phyloP scores from a whole-genome alignment of 2,329 filamentous ascomycete genomes.

The Allantophomopsis cytisporea region DNA sequence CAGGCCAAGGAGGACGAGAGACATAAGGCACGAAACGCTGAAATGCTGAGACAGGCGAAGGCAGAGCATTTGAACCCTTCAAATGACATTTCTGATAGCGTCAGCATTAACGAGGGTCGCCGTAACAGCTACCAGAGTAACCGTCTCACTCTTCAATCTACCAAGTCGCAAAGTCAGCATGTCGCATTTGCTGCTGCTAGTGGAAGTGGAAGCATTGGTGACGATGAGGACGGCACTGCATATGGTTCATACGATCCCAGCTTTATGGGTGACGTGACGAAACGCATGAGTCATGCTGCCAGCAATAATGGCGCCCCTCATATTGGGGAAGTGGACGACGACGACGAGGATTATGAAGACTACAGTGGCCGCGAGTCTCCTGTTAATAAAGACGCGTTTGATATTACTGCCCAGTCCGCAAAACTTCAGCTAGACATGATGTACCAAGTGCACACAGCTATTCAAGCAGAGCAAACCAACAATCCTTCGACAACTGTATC shows the following conservation, averaged over 20 bases:
- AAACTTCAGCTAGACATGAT: slow-evolving; percentile 87
- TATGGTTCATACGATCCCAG: slow-evolving; percentile 44
- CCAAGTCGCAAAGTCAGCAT: slow-evolving; percentile 10
- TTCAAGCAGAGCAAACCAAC: slow-evolving; percentile 56
- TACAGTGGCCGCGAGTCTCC: slow-evolving; percentile 65
- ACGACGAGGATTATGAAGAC: slow-evolving; percentile 70
- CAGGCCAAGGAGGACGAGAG: slow-evolving; percentile 84
- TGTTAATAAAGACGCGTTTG: slow-evolving; percentile 82
- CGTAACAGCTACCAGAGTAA: slow-evolving; percentile 27
- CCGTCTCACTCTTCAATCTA: slow-evolving; percentile 10
- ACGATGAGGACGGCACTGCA: slow-evolving; percentile 34
- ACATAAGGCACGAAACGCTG: slow-evolving; percentile 59
- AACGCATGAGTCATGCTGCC: slow-evolving; percentile 2
- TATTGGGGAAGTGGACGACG: slow-evolving; percentile 42
- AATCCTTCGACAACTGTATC: slow-evolving; percentile 62
- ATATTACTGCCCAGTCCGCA: slow-evolving; percentile 92
- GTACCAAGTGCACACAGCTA: slow-evolving; percentile 69
- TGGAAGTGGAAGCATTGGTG: slow-evolving; percentile 25
- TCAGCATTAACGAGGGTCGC: slow-evolving; percentile 21
- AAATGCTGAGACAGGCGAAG: slow-evolving; percentile 66
- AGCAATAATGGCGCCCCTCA: slow-evolving; percentile 8
- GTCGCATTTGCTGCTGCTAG: slow-evolving; percentile 15
- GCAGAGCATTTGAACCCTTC: slow-evolving; percentile 28
- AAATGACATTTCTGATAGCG: slow-evolving; percentile 9
- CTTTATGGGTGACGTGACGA: slow-evolving; percentile 23